Percentiles rank a stretch among this genome's conserved stretches.
phyloP scores from a whole-genome alignment of 495 filamentous ascomycete species.

The Aspergillus asperescens region DNA sequence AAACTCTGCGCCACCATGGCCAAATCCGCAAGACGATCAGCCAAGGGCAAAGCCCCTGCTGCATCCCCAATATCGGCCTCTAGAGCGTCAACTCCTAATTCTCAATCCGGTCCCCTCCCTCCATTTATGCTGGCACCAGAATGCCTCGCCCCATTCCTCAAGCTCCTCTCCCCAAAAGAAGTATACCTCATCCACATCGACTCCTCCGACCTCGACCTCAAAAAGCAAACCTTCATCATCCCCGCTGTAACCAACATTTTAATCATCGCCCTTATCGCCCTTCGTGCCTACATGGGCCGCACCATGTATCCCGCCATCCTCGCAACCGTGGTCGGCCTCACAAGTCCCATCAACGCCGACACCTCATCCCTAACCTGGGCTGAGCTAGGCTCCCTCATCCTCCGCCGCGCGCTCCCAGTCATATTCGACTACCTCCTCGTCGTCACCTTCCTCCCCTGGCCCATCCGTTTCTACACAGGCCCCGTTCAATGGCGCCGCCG shows the following conservation, averaged over 20 bases:
- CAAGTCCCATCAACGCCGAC: conserved; percentile 54
- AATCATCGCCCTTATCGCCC: conserved; percentile 53
- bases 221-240: conserved; percentile 69
- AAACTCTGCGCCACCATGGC: conserved; percentile 26
- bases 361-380: conserved; percentile 44
- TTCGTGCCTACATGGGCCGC: conserved; percentile 54
- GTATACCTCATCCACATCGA: conserved; percentile 81
- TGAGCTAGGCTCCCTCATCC: conserved; percentile 45
- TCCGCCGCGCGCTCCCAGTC: conserved; percentile 54
- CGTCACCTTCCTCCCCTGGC: conserved; percentile 69
- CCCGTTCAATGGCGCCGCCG: conserved; percentile 63
- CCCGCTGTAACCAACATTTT: conserved; percentile 63
- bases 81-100: conserved; percentile 36
- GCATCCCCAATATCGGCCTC: conserved; percentile 25
- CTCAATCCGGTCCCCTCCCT: conserved; percentile 39
- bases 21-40: conserved; percentile 35
- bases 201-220: conserved; percentile 54
- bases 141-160: conserved; percentile 55
- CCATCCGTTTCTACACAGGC: conserved; percentile 61
- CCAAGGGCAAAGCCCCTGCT: conserved; percentile 27
- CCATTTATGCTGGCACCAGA: conserved; percentile 61
- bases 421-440: conserved; percentile 65
- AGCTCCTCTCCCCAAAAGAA: conserved; percentile 53
- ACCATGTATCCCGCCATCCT: conserved; percentile 64
- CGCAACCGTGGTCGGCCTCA: conserved; percentile 53